A percentile compares a stretch with the other conserved stretches of the same genome.
Evolutionary conservation across 1,139 yeast species (phyloP).

Genomic region (Yamadazyma mexicana): DNA sequence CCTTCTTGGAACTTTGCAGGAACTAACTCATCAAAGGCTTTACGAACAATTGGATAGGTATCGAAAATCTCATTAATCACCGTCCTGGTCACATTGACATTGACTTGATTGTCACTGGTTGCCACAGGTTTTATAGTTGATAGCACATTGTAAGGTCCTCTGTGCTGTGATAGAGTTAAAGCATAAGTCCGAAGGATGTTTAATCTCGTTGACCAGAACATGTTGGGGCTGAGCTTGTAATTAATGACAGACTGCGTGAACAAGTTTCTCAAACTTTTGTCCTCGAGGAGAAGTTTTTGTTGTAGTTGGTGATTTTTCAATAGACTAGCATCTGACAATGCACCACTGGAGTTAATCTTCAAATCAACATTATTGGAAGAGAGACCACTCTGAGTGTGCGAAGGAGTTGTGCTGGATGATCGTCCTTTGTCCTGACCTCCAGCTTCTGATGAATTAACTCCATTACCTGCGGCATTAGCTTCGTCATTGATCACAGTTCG

Average conservation of each 20-base stretch:
- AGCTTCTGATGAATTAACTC: no score
- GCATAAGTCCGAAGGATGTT: conserved; percentile 85
- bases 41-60: conserved; percentile 90
- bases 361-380: conserved; percentile 12
- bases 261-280: conserved; percentile 66
- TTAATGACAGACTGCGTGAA: conserved; percentile 89
- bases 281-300: conserved; percentile 70
- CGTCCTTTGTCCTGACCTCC: conserved; percentile 21
- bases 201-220: conserved; percentile 87
- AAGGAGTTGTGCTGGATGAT: conserved; percentile 10
- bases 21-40: conserved; percentile 86
- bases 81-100: conserved; percentile 88
- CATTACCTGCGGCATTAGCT: no score
- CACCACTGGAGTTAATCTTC: conserved; percentile 17
- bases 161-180: conserved; percentile 74
- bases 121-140: conserved; percentile 94
- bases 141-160: conserved; percentile 91
- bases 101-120: conserved; percentile 85
- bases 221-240: conserved; percentile 71
- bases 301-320: conserved; percentile 75
- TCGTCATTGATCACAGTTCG: conserved; percentile 47
- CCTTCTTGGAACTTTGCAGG: conserved; percentile 81
- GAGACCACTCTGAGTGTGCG: conserved; percentile 1
- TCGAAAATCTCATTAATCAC: conserved; percentile 87
- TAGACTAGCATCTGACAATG: conserved; percentile 42